phyloP scores from a whole-genome alignment of 805 yeast genomes.

The Metschnikowia drakensbergensis region DNA sequence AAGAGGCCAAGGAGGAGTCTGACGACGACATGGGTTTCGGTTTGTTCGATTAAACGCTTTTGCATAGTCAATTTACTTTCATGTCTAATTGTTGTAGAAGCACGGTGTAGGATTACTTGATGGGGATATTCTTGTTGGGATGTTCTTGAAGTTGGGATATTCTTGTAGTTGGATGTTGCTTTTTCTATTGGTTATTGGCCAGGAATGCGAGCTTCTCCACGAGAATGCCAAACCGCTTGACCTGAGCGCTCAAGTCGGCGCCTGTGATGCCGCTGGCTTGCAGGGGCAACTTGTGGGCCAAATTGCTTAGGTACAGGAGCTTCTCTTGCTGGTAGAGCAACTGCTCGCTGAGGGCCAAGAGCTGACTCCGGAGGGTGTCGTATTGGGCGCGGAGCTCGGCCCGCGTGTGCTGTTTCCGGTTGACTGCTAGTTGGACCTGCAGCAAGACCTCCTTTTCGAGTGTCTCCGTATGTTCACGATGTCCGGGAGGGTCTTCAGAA shows the following conservation, averaged over 20 bases:
- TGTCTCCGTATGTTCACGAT: background rate
- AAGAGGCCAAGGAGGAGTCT: slow-evolving; percentile 61
- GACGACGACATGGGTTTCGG: slow-evolving; percentile 86
- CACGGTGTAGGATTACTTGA: background rate
- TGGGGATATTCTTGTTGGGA: background rate
- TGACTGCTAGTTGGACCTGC: background rate
- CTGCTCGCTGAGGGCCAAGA: slow-evolving; percentile 15
- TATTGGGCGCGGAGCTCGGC: slow-evolving; percentile 8
- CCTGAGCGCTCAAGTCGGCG: slow-evolving; percentile 12
- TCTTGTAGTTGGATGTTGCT: no score
- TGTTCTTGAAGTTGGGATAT: no score
- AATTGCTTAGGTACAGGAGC: slow-evolving; percentile 22
- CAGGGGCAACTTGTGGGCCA: slow-evolving; percentile 12
- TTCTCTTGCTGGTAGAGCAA: slow-evolving; percentile 30
- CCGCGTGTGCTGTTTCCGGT: background rate
- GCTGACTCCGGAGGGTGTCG: slow-evolving; percentile 8
- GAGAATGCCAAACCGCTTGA: slow-evolving; percentile 25
- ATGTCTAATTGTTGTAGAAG: background rate
- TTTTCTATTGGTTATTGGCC: background rate
- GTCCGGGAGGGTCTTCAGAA: no score
- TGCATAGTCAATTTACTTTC: slow-evolving; percentile 2
- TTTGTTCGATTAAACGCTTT: slow-evolving; percentile 81
- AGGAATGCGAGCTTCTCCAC: slow-evolving; percentile 23
- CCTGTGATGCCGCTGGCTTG: background rate
- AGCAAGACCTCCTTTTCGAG: background rate